Conservation (phyloP, 164 flowering plant genomes). For the Aristolochia fimbriata region DNA sequence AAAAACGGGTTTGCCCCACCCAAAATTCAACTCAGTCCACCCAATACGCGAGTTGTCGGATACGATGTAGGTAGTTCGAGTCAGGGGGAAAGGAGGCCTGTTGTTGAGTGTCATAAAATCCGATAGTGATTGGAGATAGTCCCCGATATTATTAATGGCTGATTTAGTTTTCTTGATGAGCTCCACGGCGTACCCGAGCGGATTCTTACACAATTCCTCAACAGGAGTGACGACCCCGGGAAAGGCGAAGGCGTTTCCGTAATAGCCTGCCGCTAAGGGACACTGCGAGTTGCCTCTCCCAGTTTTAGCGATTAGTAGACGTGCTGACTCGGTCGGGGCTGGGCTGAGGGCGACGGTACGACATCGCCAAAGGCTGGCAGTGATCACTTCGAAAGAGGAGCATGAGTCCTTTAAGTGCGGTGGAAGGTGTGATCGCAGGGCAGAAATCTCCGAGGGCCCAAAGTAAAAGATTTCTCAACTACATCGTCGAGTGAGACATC, state of each 20-base stretch:
- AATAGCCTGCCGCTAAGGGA: constrained; percentile 20
- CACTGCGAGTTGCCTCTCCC: constrained; percentile 8
- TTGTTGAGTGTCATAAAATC: too few relatives aligned
- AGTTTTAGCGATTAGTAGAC: constrained; percentile 5
- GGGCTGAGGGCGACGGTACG: constrained; percentile 19
- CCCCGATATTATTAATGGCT: constrained; percentile 8
- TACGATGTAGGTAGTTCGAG: too few relatives aligned
- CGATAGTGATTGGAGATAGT: constrained; percentile 16
- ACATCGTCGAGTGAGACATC: background rate
- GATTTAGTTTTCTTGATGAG: constrained; percentile 16
- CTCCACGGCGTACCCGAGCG: constrained; percentile 19
- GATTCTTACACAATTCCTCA: constrained; percentile 5
- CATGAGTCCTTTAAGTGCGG: constrained; percentile 4
- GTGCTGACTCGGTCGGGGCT: constrained; percentile 15
- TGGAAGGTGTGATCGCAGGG: constrained; percentile 12
- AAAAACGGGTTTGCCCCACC: too few relatives aligned
- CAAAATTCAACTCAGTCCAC: too few relatives aligned
- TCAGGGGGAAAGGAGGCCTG: too few relatives aligned
- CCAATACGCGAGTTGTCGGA: too few relatives aligned
- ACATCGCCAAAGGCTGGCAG: constrained; percentile 28
- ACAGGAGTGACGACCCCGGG: constrained; percentile 13
- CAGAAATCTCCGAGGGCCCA: constrained; percentile 8
- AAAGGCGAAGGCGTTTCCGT: constrained; percentile 17
- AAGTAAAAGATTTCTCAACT: constrained; percentile 19
- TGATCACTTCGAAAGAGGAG: constrained; percentile 19